Evolutionary conservation across 805 yeast species (phyloP), one percentile per base, ranked within the genome.

Genomic region (Kluyveromyces aestuarii): DNA sequence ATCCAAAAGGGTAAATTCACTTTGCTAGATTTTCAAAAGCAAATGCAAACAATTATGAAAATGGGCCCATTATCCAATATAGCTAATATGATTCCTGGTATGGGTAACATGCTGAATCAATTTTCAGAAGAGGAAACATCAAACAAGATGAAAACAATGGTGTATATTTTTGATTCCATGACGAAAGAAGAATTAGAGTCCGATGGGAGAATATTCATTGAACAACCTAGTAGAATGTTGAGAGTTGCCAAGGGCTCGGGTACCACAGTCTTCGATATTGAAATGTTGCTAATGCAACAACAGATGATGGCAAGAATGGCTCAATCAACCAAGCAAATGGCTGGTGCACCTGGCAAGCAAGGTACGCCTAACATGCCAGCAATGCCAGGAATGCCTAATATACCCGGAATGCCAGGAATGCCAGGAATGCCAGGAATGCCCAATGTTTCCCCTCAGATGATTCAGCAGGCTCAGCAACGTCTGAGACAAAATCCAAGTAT

Each of bases 1-100:
- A 79, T 91, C 64, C 89, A 87, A 68, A 93, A 93, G 63, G 99
- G 99, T 50, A 89, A 87, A 58, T 91, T 91, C 68, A 89, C 98
- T 1, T 72, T 91, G 48, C 75, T 87, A 52, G 98, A 93, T 68
- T 80, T 91, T 69, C 90, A 93, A 60, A 85, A 91, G 48, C 98
- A 93, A 68, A 85, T 91, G 95, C 84, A 85, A 65, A 91, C 90
- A 56, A 85, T 93, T 58, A 74, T 91, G 79, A 93, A 93, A 67
- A 87, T 93, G 95, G 99, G 99, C 1, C 97, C 98, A 2, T 70
- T 91, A 47, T 82, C 95, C 21, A 90, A 93, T 64, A 87, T 91
- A 53, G 96, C 97, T 2, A 80, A 84, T 47, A 91, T 91, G 97
- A 81, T 91, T 51, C 99, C 99, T 0, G 93, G 84, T 25, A 87